Evolutionary conservation across 2,329 filamentous ascomycete species (phyloP).

Genomic region (Stemphylium lycopersici): DNA sequence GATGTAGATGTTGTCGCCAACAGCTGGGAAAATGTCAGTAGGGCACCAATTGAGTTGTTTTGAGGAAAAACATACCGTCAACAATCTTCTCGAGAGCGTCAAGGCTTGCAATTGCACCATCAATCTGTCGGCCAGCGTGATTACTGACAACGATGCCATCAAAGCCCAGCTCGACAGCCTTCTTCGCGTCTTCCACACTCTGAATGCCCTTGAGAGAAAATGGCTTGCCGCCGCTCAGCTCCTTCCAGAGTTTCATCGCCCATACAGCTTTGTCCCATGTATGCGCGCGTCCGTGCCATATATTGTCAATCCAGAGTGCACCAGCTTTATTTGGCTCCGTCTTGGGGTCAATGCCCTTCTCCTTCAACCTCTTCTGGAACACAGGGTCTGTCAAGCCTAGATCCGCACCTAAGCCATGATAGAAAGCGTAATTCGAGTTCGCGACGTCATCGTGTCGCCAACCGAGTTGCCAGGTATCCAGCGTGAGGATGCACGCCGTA

Average conservation of each 20-base stretch:
- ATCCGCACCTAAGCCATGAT: constrained; percentile 64
- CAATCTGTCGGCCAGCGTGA: constrained; percentile 71
- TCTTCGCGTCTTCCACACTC: constrained; percentile 66
- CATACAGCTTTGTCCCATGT: constrained; percentile 72
- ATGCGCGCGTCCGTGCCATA: constrained; percentile 68
- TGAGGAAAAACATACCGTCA: constrained; percentile 47
- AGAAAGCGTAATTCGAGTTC: constrained; percentile 67
- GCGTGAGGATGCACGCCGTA: constrained; percentile 64
- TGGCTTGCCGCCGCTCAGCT: constrained; percentile 61
- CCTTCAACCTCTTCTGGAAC: constrained; percentile 60
- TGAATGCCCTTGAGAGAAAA: constrained; percentile 75
- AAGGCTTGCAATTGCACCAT: constrained; percentile 64
- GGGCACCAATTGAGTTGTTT: neutral
- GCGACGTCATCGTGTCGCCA: constrained; percentile 66
- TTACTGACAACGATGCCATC: constrained; percentile 74
- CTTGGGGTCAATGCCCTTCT: constrained; percentile 60
- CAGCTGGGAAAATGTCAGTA: constrained; percentile 40
- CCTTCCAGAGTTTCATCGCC: constrained; percentile 64
- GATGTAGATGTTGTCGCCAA: constrained; percentile 59
- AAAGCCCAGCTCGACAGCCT: constrained; percentile 64
- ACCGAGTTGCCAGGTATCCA: constrained; percentile 68
- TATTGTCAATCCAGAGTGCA: constrained; percentile 67
- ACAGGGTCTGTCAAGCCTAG: constrained; percentile 65
- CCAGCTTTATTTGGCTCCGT: constrained; percentile 61
- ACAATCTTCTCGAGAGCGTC: constrained; percentile 67